Evolutionary conservation across 352 stramenopile species (phyloP), one percentile per base, ranked within the genome.

Genomic region (Globisporangium iwayamae): DNA sequence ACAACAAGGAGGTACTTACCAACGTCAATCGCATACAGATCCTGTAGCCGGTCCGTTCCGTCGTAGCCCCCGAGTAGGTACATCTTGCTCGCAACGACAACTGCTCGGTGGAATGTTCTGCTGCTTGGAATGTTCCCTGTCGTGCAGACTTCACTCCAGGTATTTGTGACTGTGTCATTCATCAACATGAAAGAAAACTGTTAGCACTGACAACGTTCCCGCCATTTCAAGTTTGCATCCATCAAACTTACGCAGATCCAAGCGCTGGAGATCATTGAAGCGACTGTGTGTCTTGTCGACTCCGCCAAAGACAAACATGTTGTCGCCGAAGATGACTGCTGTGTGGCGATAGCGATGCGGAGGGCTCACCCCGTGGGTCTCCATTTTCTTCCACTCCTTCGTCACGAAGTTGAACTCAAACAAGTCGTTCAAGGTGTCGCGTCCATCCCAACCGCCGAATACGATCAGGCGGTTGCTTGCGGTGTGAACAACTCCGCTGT

Each of bases 281-380:
- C 88, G 86, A 38, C 78, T 89, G 70, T 96, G 88, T 0, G 83
- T 86, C 66, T 96, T 96, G 79, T 96, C 88, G 6, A 96, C 88
- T n/a, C 87, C 87, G 39, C 87, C 87, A 69, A 96, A 96, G 11
- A 96, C 82, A 63, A 93, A 92, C 87, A 96, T 96, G 66, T 83
- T 92, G 56, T 92, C 78, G 7, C 78, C 86, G 53, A 78, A 93
- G 22, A 96, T 85, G 32, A 96, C 86, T 0, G 85, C 84, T 16
- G 85, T 93, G 65, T 96, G 88, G 41, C 88, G 83, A 69, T 96
- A 96, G 58, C 88, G 75, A 41, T 96, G 86, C 8, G 83, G 79
- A 18, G 88, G 88, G 13, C 74, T 80, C 43, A 65, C 75, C 2
- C 83, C 85, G 9, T 28, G 74, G 1, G 83, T 89, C 50, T 75